phyloP scores from a whole-genome alignment of 495 filamentous ascomycete species.

The Lineolata rhizophorae region DNA sequence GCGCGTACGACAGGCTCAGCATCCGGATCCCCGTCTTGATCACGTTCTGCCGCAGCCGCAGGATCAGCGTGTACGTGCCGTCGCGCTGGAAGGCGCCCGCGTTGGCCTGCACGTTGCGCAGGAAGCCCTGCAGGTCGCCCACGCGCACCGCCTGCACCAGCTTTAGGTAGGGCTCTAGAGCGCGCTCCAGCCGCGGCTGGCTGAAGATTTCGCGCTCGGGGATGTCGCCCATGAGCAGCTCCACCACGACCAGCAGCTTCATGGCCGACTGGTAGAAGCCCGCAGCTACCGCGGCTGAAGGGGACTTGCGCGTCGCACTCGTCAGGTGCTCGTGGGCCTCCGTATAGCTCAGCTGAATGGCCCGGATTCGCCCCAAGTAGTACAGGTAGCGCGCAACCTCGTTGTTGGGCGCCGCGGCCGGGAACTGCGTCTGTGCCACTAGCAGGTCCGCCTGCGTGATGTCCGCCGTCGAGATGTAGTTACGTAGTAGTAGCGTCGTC shows the following conservation, averaged over 20 bases:
- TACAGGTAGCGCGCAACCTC: slow-evolving; percentile 93
- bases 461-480: slow-evolving; percentile 88
- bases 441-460: slow-evolving; percentile 92
- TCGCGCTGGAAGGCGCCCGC: slow-evolving; percentile 72
- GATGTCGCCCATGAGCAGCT: slow-evolving; percentile 96
- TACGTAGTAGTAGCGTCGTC: slow-evolving; percentile 82
- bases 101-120: slow-evolving; percentile 59
- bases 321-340: slow-evolving; percentile 90
- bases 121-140: slow-evolving; percentile 80
- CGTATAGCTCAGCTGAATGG: slow-evolving; percentile 88
- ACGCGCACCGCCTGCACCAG: slow-evolving; percentile 89
- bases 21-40: slow-evolving; percentile 98
- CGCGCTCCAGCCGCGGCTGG: slow-evolving; percentile 58
- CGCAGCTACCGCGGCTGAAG: slow-evolving; percentile 64
- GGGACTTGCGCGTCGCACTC: slow-evolving; percentile 82
- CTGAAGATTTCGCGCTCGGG: slow-evolving; percentile 89
- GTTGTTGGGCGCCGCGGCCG: slow-evolving; percentile 80
- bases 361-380: slow-evolving; percentile 87
- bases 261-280: slow-evolving; percentile 91
- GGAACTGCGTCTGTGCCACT: slow-evolving; percentile 87
- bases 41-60: slow-evolving; percentile 89
- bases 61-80: slow-evolving; percentile 84
- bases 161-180: slow-evolving; percentile 76
- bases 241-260: slow-evolving; percentile 84
- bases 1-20: slow-evolving; percentile 94